Percentiles rank a stretch among this genome's conserved stretches.
These are phyloP conservation scores for Cladosporium halotolerans DNA, from an alignment of 2,329 filamentous ascomycete species.

Conservation along the genomic window DNA sequence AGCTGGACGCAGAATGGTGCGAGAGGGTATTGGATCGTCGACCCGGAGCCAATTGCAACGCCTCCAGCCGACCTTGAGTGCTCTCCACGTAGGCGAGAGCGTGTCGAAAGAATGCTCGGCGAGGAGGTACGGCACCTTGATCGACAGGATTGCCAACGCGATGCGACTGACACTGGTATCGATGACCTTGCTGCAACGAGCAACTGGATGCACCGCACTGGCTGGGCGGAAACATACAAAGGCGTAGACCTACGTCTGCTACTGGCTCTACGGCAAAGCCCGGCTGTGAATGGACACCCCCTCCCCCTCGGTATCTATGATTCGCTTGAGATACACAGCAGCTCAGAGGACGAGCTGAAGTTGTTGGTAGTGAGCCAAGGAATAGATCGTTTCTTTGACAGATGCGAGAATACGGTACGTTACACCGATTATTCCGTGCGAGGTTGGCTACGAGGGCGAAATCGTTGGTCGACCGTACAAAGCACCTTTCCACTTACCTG, in stretches of 20 bases:
- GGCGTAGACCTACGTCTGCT: background rate
- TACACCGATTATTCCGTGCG: slow-evolving; percentile 8
- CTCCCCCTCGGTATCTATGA: background rate
- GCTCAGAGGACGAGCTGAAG: too few relatives aligned
- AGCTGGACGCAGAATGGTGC: slow-evolving; percentile 11
- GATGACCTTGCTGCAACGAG: slow-evolving; percentile 5
- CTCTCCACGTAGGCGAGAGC: background rate
- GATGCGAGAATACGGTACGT: slow-evolving; percentile 8
- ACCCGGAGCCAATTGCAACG: background rate
- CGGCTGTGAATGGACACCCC: slow-evolving; percentile 3
- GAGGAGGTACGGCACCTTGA: background rate
- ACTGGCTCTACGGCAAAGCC: background rate
- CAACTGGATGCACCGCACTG: slow-evolving; percentile 11
- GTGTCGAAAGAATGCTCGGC: background rate
- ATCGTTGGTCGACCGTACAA: slow-evolving; percentile 10
- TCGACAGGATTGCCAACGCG: background rate
- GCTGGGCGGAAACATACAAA: background rate
- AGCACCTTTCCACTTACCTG: slow-evolving; percentile 10
- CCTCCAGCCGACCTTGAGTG: background rate
- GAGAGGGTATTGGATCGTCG: slow-evolving; percentile 5
- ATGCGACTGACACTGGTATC: background rate
- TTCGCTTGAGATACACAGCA: too few relatives aligned
- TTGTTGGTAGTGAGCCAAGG: too few relatives aligned
- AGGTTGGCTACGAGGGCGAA: slow-evolving; percentile 10
- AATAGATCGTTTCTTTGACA: slow-evolving; percentile 9